Evolutionary conservation across 2,329 filamentous ascomycete genomes (phyloP).

Genomic region (Clarireedia hainanense): DNA sequence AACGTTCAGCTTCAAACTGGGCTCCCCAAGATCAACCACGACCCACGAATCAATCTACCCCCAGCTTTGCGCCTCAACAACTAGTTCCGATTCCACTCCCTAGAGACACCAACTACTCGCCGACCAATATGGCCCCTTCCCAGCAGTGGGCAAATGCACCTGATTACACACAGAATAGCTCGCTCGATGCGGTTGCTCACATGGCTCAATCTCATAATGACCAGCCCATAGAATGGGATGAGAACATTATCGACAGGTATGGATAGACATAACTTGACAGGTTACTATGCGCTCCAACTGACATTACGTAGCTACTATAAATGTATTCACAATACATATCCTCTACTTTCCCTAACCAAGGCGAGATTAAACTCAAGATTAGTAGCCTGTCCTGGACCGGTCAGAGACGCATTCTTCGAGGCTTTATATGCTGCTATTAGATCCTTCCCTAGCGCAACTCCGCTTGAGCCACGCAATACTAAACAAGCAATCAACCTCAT

Average conservation of each 20-base stretch:
- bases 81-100: slow-evolving; percentile 12
- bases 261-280: slow-evolving; percentile 4
- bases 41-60: slow-evolving; percentile 14
- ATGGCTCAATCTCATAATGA: slow-evolving; percentile 19
- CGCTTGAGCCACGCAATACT: slow-evolving; percentile 29
- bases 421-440: slow-evolving; percentile 53
- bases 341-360: slow-evolving; percentile 53
- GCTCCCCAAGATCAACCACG: slow-evolving; percentile 15
- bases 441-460: slow-evolving; percentile 38
- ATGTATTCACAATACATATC: slow-evolving; percentile 58
- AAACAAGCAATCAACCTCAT: slow-evolving; percentile 37
- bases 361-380: slow-evolving; percentile 48
- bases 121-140: slow-evolving; percentile 24
- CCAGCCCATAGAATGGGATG: slow-evolving; percentile 35
- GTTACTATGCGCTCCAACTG: slow-evolving; percentile 10
- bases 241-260: slow-evolving; percentile 33
- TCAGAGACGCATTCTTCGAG: slow-evolving; percentile 57
- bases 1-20: slow-evolving; percentile 20
- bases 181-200: slow-evolving; percentile 22
- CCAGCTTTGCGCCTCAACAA: slow-evolving; percentile 14
- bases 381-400: slow-evolving; percentile 43
- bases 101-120: slow-evolving; percentile 26
- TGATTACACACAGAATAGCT: slow-evolving; percentile 21
- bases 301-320: slow-evolving; percentile 49
- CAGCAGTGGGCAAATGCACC: slow-evolving; percentile 28